Evolutionary conservation across 306 rosid genomes (phyloP).

Genomic region (Mucuna pruriens): DNA sequence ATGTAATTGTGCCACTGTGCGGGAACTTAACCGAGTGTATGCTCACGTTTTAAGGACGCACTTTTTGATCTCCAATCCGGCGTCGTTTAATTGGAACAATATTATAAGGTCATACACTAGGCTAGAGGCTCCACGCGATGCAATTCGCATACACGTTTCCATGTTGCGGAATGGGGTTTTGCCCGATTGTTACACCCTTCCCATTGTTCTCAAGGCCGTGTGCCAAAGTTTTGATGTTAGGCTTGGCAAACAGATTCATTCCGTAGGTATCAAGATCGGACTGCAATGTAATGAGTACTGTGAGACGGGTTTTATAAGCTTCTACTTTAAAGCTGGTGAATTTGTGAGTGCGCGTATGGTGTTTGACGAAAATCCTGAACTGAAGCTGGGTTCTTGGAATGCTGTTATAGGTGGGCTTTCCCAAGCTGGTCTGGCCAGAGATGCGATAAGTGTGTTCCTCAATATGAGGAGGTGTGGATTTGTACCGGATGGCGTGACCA

Average conservation of each 20-base stretch:
- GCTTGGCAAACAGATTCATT: constrained; percentile 67
- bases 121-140: constrained; percentile 53
- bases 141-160: constrained; percentile 48
- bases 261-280: constrained; percentile 58
- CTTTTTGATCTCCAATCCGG: constrained; percentile 46
- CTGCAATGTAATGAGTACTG: constrained; percentile 64
- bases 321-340: constrained; percentile 69
- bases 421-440: constrained; percentile 60
- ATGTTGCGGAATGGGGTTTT: constrained; percentile 61
- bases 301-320: constrained; percentile 63
- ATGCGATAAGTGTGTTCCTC: constrained; percentile 54
- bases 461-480: constrained; percentile 61
- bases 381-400: constrained; percentile 85
- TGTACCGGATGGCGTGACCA: constrained; percentile 64
- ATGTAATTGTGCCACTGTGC: constrained; percentile 39
- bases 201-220: constrained; percentile 64
- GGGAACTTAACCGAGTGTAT: constrained; percentile 47
- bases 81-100: constrained; percentile 73
- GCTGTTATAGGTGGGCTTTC: constrained; percentile 68
- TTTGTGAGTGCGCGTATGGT: constrained; percentile 57
- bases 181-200: constrained; percentile 73
- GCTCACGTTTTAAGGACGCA: constrained; percentile 55
- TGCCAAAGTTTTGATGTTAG: constrained; percentile 44
- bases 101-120: constrained; percentile 64
- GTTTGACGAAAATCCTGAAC: constrained; percentile 69